Evolutionary conservation across 768 basidiomycete species (phyloP).

Genomic region (Rhodocollybia butyracea): DNA sequence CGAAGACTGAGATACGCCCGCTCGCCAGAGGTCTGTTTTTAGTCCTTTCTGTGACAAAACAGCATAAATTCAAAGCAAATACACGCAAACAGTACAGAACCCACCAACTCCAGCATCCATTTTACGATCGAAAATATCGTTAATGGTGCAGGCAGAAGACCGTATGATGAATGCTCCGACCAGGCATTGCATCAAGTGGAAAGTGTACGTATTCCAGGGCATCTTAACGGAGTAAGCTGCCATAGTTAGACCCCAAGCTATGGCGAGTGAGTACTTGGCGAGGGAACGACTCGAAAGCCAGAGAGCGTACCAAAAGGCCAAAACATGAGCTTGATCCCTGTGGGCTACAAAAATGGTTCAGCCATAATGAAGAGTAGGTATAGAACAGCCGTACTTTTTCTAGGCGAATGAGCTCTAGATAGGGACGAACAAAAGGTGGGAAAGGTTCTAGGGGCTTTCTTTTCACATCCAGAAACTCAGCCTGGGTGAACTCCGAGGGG

Average conservation of each 20-base stretch:
- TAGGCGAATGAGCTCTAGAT: conserved; percentile 47
- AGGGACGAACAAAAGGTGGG: conserved; percentile 30
- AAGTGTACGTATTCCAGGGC: conserved; percentile 26
- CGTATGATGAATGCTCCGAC: conserved; percentile 40
- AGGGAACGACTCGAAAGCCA: background rate
- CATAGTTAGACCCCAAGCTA: conserved; percentile 48
- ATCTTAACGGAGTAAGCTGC: conserved; percentile 36
- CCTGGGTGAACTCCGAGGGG: conserved; percentile 5
- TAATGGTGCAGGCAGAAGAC: conserved; percentile 51
- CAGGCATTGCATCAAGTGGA: conserved; percentile 29
- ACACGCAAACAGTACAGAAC: conserved; percentile 15
- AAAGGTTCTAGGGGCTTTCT: conserved; percentile 26
- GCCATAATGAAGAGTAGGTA: background rate
- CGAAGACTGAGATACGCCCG: conserved; percentile 41
- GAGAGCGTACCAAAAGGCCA: conserved; percentile 45
- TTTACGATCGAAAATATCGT: conserved; percentile 52
- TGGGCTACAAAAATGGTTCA: conserved; percentile 31
- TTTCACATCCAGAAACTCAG: conserved; percentile 19
- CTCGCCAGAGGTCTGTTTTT: conserved; percentile 46
- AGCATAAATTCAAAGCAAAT: background rate
- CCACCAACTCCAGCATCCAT: conserved; percentile 52
- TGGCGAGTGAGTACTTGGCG: background rate
- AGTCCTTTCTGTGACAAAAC: conserved; percentile 41
- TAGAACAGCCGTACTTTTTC: conserved; percentile 36
- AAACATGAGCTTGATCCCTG: conserved; percentile 49